A percentile compares a stretch with the other conserved stretches of the same genome.
Conservation (phyloP, 2,329 filamentous ascomycete species). For the Sporothrix brasiliensis region DNA sequence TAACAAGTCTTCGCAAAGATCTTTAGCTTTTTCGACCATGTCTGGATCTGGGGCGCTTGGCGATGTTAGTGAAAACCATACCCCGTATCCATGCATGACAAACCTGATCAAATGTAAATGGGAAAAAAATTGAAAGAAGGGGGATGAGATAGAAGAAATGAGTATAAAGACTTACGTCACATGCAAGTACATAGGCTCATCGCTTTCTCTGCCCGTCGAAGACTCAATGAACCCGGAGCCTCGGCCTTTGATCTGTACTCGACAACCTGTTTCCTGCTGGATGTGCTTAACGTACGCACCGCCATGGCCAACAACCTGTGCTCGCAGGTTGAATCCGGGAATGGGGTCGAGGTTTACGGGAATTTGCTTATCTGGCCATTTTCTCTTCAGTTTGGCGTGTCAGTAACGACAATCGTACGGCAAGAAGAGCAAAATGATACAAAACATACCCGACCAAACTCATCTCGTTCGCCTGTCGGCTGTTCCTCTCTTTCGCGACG, state of each 20-base stretch:
- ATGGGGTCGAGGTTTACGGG: conserved; percentile 88
- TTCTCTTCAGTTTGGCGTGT: conserved; percentile 58
- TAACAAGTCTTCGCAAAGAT: conserved; percentile 85
- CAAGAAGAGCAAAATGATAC: not conserved
- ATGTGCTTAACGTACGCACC: conserved; percentile 98
- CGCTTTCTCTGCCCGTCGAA: conserved; percentile 84
- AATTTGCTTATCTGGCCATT: conserved; percentile 98
- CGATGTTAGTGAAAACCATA: not conserved
- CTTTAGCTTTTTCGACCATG: conserved; percentile 84
- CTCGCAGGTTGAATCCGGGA: conserved; percentile 91
- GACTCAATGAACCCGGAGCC: conserved; percentile 93
- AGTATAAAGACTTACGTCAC: conserved; percentile 69
- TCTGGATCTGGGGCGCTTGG: conserved; percentile 79
- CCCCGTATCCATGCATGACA: not conserved
- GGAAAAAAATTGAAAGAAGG: not conserved
- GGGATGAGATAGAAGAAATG: not conserved
- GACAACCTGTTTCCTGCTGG: conserved; percentile 90
- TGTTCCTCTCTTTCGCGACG: conserved; percentile 65
- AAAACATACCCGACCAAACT: conserved; percentile 74
- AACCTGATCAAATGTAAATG: not conserved
- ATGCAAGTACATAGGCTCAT: conserved; percentile 95
- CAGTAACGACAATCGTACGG: not conserved
- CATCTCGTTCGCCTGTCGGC: conserved; percentile 73
- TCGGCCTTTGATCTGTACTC: conserved; percentile 96
- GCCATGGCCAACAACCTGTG: conserved; percentile 92